Evolutionary conservation across 768 basidiomycete genomes (phyloP), one percentile per base, ranked within the genome.

Genomic region (Mrakia blollopis): DNA sequence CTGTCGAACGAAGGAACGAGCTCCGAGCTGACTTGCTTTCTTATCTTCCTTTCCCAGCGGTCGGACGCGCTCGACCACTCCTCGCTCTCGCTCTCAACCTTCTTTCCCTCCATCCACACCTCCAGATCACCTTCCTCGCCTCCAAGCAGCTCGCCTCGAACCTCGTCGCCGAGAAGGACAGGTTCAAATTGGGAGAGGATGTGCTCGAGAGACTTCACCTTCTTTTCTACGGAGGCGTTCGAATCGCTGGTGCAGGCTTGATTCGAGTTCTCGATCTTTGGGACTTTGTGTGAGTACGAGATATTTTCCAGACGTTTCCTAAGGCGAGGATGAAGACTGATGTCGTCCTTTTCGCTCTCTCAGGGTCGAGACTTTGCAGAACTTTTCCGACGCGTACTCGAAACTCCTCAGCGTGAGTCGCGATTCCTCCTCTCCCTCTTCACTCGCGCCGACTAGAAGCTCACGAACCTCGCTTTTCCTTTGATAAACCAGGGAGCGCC

Each of bases 51-150:
- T 32, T 28, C 13, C 8, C 61, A 63, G 61, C 61, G 30, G 28
- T 30, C 61, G 61, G 61, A 23, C 61, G 35, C 61, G 25, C n/a
- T 28, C 61, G 61, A 23, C 61, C 61, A 3, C 61, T 63, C 30
- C 61, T 63, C 61, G 61, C 61, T 16, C 61, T 63, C 61, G 61
- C 61, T 8, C 61, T 63, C 61, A 63, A 63, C 30, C 61, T 63
- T 16, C 61, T 63, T 30, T n/a, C 61, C 61, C 25, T 63, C 61
- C 25, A 63, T 28, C 61, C 61, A 13, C 61, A 35, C 35, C 61
- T 63, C 10, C 61, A 63, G 30, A 63, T 63, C 61, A 63, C 61
- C 30, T 63, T 63, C 14, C 61, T 63, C 30, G 61, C 61, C 61
- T 9, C 61, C n/a, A 16, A 35, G 0, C 61, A 63, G 61, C n/a